These are phyloP conservation scores for Guillardia theta DNA, from an alignment of 78 protist genomes.

Conservation along the genomic window DNA sequence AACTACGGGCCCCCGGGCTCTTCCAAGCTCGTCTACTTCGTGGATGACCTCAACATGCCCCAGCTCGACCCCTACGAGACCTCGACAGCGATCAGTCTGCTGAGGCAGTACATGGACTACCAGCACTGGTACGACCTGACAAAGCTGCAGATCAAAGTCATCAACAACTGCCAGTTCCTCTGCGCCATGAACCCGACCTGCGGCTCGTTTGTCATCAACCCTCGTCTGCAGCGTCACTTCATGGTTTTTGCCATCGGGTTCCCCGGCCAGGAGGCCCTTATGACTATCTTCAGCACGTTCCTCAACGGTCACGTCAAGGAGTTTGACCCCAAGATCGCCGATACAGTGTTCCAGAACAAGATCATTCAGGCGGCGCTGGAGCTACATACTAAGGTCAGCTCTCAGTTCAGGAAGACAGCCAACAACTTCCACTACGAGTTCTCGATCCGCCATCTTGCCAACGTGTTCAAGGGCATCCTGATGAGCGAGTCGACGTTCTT, in stretches of 20 bases:
- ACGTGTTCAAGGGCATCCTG: conserved; percentile 60
- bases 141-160: conserved; percentile 44
- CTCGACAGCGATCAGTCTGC: conserved; percentile 53
- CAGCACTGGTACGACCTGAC: conserved; percentile 53
- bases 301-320: conserved; percentile 34
- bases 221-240: conserved; percentile 73
- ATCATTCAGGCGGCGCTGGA: conserved; percentile 51
- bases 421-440: conserved; percentile 73
- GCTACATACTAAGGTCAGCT: conserved; percentile 52
- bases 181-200: conserved; percentile 72
- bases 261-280: conserved; percentile 60
- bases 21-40: conserved; percentile 66
- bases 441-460: conserved; percentile 61
- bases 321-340: neutral
- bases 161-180: conserved; percentile 55
- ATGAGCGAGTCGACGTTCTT: neutral
- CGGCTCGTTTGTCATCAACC: conserved; percentile 71
- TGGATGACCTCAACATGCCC: conserved; percentile 75
- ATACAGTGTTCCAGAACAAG: neutral
- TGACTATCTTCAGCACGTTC: conserved; percentile 59
- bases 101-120: conserved; percentile 64
- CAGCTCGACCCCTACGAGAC: conserved; percentile 68
- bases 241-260: conserved; percentile 50
- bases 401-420: conserved; percentile 65
- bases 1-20: conserved; percentile 69